Base-by-base conservation (phyloP, 2,329 filamentous ascomycete genomes). In the Nemania abortiva region DNA sequence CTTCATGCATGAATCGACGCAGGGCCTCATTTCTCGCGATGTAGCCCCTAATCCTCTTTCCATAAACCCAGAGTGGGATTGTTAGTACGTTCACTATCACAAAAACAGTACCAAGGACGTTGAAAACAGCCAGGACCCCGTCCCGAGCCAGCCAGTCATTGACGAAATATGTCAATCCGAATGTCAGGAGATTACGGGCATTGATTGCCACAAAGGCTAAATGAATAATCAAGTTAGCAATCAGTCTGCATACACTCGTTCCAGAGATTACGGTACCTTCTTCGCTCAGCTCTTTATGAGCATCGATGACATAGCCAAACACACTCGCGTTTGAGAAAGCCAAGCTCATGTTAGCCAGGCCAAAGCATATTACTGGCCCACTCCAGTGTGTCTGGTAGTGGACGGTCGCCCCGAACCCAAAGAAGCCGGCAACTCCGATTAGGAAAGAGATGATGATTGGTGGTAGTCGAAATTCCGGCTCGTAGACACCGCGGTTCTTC, bases 401-500 rank as follows among this genome's bases (percentile, higher is more conserved):
- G 9, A 84, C 74, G 0, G 82, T 82, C 7, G 81, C 81, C 0
- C 84, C 84, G 62, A 85, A 85, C 24, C 83, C 84, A 67, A 81
- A 85, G 76, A 85, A 85, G 9, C 84, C 84, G 6, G 78, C 82
- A 3, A 79, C 76, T 1, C 82, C 83, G 18, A 84, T 71, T 13
- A 85, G 60, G 18, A 80, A 76, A 1, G 82, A 80, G 6, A 84
- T 76, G 29, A 80, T 64, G 69, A 84, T 80, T 1, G 83, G 78
- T 13, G 81, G 81, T 39, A 77, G 63, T 37, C 85, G 81, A 72
- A 86, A 87, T 72, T 87, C 85, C 5, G 85, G 86, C 73, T 87
- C 85, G 75, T 87, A 87, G 56, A 86, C 78, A n/a, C 85, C 85
- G 22, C 77, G 78, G 74, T 87, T 87, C 69, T 79, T 82, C 73